A percentile compares a stretch with the other conserved stretches of the same genome.
phyloP scores from a whole-genome alignment of 345 rosid genomes.

The Aquilaria yunnanensis region DNA sequence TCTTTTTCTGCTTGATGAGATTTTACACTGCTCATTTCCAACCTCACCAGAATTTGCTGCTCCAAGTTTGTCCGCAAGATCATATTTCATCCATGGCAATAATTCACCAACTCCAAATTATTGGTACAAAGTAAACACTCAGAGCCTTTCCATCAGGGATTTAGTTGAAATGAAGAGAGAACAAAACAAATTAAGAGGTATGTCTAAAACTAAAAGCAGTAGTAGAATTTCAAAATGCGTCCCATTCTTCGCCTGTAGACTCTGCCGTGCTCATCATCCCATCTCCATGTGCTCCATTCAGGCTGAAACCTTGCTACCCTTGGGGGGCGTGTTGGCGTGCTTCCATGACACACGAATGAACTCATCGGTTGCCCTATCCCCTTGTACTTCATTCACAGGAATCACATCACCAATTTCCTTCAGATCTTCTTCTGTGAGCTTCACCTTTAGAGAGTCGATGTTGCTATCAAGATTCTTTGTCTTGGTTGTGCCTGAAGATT shows the following conservation, averaged over 20 bases:
- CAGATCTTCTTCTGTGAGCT: conserved; percentile 5
- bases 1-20: too few relatives aligned
- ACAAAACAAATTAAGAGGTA: too few relatives aligned
- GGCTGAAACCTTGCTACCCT: not conserved
- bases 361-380: not conserved
- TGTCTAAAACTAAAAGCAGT: too few relatives aligned
- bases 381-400: not conserved
- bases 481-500: conserved; percentile 8
- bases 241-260: not conserved
- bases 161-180: too few relatives aligned
- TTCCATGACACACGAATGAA: not conserved
- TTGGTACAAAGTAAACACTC: too few relatives aligned
- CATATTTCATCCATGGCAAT: too few relatives aligned
- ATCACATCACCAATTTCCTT: conserved; percentile 4
- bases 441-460: not conserved
- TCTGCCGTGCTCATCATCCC: not conserved
- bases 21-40: too few relatives aligned
- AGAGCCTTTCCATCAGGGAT: too few relatives aligned
- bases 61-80: too few relatives aligned
- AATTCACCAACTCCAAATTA: too few relatives aligned
- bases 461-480: conserved; percentile 7
- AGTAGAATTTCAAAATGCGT: too few relatives aligned
- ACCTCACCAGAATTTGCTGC: too few relatives aligned
- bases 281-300: not conserved
- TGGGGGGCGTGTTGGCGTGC: conserved; percentile 5